Conservation (phyloP, 1,284 basidiomycete genomes). For the Irpex lacteus region DNA sequence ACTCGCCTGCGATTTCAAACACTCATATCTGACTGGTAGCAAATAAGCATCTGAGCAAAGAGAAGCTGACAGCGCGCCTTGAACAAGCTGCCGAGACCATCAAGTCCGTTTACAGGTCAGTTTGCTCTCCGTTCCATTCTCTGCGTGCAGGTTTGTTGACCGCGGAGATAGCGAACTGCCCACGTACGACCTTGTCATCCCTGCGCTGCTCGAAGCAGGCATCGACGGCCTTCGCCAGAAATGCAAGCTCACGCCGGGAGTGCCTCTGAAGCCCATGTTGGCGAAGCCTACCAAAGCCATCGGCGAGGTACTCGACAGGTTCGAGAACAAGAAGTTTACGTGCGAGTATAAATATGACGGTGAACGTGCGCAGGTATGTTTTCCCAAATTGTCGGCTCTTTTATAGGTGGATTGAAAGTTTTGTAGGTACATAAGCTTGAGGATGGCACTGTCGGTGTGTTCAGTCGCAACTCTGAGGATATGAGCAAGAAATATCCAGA, state of each 20-base stretch:
- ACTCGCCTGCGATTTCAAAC: background rate
- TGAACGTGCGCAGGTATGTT: conserved; percentile 85
- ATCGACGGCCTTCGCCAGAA: conserved; percentile 66
- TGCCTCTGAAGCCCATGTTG: conserved; percentile 98
- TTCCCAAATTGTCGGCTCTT: background rate
- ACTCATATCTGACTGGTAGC: conserved; percentile 36
- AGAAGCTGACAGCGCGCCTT: conserved; percentile 72
- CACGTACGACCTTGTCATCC: conserved; percentile 92
- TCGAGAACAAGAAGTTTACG: conserved; percentile 94
- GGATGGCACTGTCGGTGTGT: conserved; percentile 82
- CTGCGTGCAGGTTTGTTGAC: background rate
- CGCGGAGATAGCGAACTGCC: conserved; percentile 79
- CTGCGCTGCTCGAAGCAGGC: conserved; percentile 82
- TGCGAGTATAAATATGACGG: conserved; percentile 99
- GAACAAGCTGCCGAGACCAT: conserved; percentile 79
- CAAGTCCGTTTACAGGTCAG: conserved; percentile 90
- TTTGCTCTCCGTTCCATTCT: background rate
- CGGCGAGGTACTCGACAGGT: conserved; percentile 96
- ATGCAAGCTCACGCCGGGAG: conserved; percentile 93
- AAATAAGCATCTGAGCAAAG: conserved; percentile 71
- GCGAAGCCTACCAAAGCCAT: conserved; percentile 99
- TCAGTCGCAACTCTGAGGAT: conserved; percentile 97
- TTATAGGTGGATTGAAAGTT: background rate
- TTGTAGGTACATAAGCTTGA: conserved; percentile 76
- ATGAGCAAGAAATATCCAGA: conserved; percentile 99